Percentiles rank a stretch among this genome's conserved stretches.
phyloP scores from a whole-genome alignment of 805 yeast genomes.

The Sungouiella blattae region DNA sequence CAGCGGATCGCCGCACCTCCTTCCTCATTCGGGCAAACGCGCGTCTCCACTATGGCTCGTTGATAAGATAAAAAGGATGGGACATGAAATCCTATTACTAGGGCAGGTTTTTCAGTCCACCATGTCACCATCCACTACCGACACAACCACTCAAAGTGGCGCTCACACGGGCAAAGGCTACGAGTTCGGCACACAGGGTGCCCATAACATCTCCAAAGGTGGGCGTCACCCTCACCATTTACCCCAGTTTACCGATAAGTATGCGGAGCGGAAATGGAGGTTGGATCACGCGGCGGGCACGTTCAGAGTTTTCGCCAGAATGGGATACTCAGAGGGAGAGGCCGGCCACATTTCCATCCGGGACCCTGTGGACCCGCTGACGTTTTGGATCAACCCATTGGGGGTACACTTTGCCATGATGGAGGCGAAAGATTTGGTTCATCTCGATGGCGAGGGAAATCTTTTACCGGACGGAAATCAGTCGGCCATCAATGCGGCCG shows the following conservation, averaged over 20 bases:
- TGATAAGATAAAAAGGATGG: too few species aligned
- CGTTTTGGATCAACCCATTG: conserved; percentile 11
- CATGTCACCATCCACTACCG: too few species aligned
- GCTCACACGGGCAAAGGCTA: conserved; percentile 4
- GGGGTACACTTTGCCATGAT: conserved; percentile 11
- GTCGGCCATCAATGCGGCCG: conserved; percentile 10
- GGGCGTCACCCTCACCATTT: conserved; percentile 5
- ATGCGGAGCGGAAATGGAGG: conserved; percentile 6
- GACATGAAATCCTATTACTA: too few species aligned
- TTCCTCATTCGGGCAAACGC: too few species aligned
- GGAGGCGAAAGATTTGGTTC: conserved; percentile 8
- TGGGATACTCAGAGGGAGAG: conserved; percentile 9
- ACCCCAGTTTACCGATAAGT: conserved; percentile 6
- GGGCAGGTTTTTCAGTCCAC: too few species aligned
- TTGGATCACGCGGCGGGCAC: conserved; percentile 7
- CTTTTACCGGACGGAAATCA: conserved; percentile 9
- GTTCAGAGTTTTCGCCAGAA: conserved; percentile 9
- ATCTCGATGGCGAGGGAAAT: conserved; percentile 5
- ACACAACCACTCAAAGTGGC: too few species aligned
- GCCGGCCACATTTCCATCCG: conserved; percentile 11
- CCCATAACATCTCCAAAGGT: conserved; percentile 11
- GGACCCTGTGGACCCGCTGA: conserved; percentile 11
- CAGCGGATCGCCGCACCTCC: too few species aligned
- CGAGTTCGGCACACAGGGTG: conserved; percentile 5
- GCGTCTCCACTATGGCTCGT: too few species aligned